Evolutionary conservation across 139 green algal genomes (phyloP), one percentile per base, ranked within the genome.

Genomic region (Haematococcus sp.): DNA sequence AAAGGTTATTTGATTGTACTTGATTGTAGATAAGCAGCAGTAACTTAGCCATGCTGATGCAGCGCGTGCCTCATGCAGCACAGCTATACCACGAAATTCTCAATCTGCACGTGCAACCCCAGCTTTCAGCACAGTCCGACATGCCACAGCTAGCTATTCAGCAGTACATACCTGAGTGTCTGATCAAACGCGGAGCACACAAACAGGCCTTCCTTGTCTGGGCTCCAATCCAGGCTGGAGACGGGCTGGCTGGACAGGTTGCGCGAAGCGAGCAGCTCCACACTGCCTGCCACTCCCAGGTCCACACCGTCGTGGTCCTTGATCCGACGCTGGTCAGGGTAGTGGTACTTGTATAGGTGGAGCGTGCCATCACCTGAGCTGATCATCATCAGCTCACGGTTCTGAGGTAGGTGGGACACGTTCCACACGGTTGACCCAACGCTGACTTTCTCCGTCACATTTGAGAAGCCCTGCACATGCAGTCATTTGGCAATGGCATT

Each of bases 301-400:
- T 84, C 81, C 28, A 77, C 35, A 33, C 87, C 89, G 25, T 95
- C 81, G 22, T 70, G 71, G 82, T 95, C 90, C 84, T 89, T 91
- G 59, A 89, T 73, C 19, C 76, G 84, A n/a, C 91, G 74, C 70
- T 96, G 85, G 66, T 95, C 89, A 9, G 93, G 93, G 83, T 98
- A 98, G 51, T 89, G 76, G 85, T 98, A 98, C 74, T 89, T 92
- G 87, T 95, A 96, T 35, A 98, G 81, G 56, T 82, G 77, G n/a
- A 96, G 34, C 2, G 84, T 85, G 51, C 94, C 93, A 54, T 97
- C 93, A 0, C 94, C 94, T 4, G 81, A 76, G 1, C 73, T 60
- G 1, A 94, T 77, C 86, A 91, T 91, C 19, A 84, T 78, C 19
- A 97, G 63, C 25, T 98, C 94, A 0, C 94, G 74, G 81, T 98